Percentiles rank a stretch among this genome's conserved stretches.
Conservation (phyloP, 208 protist genomes). For the Crithidia sp. region DNA sequence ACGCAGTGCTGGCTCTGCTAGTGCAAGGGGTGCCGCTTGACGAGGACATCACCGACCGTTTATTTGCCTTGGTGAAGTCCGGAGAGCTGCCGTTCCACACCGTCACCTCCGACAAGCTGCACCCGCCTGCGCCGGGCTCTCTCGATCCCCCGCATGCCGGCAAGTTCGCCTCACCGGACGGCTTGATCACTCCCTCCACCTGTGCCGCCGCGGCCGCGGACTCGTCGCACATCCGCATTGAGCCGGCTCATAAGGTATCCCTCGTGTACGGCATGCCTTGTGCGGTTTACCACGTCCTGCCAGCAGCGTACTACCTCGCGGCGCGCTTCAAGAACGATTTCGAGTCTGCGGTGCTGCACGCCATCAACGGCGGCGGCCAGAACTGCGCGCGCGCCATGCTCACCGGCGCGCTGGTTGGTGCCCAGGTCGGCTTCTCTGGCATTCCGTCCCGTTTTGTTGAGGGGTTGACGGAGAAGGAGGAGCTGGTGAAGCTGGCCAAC, state of each 20-base stretch:
- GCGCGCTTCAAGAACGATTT: conserved; percentile 41
- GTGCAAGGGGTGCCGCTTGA: conserved; percentile 31
- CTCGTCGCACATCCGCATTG: conserved; percentile 30
- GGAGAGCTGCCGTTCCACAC: conserved; percentile 38
- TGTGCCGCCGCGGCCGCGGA: conserved; percentile 35
- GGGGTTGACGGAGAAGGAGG: conserved; percentile 37
- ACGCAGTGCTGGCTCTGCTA: conserved; percentile 38
- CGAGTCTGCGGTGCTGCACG: conserved; percentile 41
- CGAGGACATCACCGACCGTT: conserved; percentile 28
- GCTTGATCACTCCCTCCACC: conserved; percentile 38
- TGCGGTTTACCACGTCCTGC: conserved; percentile 43
- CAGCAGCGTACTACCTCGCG: conserved; percentile 44
- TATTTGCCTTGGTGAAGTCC: conserved; percentile 34
- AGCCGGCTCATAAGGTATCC: conserved; percentile 37
- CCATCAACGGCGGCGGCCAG: conserved; percentile 44
- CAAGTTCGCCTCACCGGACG: conserved; percentile 40
- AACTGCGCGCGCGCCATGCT: conserved; percentile 47
- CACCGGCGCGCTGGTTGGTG: conserved; percentile 38
- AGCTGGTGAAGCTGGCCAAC: conserved; percentile 36
- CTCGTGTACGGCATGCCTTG: conserved; percentile 45
- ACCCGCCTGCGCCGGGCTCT: conserved; percentile 22
- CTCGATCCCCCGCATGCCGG: conserved; percentile 35
- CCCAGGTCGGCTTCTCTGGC: conserved; percentile 38
- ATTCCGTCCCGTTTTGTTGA: conserved; percentile 40
- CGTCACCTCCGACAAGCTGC: conserved; percentile 28